Percentiles rank a stretch among this genome's conserved stretches.
phyloP scores from a whole-genome alignment of 495 filamentous ascomycete species.

The Patellaria atrata region DNA sequence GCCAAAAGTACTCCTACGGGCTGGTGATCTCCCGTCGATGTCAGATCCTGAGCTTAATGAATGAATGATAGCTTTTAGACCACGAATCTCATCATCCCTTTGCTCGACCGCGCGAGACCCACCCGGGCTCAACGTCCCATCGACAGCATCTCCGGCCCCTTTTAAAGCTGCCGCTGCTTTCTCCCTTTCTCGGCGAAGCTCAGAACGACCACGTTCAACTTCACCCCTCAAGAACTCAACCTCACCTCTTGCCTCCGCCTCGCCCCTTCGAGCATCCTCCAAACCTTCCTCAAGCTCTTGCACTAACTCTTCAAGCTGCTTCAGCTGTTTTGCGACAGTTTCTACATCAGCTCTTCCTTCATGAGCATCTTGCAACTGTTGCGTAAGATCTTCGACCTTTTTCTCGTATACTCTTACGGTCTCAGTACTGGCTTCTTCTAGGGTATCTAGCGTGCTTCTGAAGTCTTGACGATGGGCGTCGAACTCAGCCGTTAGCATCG shows the following conservation, averaged over 20 bases:
- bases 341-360: constrained; percentile 80
- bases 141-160: constrained; percentile 37
- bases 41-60: constrained; percentile 59
- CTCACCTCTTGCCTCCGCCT: constrained; percentile 90
- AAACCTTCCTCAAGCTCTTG: constrained; percentile 93
- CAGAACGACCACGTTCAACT: constrained; percentile 83
- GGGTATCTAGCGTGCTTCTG: constrained; percentile 85
- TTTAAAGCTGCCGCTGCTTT: constrained; percentile 55
- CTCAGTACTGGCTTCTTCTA: constrained; percentile 91
- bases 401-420: constrained; percentile 97
- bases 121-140: constrained; percentile 36
- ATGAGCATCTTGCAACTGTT: constrained; percentile 68
- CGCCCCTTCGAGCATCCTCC: constrained; percentile 89
- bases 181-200: constrained; percentile 80
- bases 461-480: constrained; percentile 94
- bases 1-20: constrained; percentile 20
- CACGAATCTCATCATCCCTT: constrained; percentile 92
- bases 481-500: constrained; percentile 82
- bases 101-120: constrained; percentile 70
- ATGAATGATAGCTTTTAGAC: constrained; percentile 94
- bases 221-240: constrained; percentile 94
- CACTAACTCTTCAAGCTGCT: constrained; percentile 89
- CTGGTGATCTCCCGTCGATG: constrained; percentile 21
- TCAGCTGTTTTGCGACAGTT: constrained; percentile 75
- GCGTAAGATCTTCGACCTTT: constrained; percentile 74